Base-by-base conservation (phyloP, 257 asterid genomes). In the Penstemon barbatus region DNA sequence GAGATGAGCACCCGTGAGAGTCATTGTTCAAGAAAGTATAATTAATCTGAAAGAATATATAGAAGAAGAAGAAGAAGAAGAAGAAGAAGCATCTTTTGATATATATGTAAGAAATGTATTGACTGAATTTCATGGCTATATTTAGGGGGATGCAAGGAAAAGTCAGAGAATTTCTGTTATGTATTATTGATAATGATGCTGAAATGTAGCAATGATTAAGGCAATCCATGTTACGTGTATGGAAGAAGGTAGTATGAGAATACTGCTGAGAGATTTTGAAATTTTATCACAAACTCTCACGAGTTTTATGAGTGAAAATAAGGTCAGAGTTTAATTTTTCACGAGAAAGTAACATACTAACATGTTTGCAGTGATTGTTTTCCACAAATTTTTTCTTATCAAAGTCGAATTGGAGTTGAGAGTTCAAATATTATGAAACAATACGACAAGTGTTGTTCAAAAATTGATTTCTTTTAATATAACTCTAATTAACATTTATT, bases 1-100 rank as follows among this genome's bases (percentile, higher is more conserved):
- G 57, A 66, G 61, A 9, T 46, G 57, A 60, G 60, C 64, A 36
- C 73, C 61, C 25, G 60, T 76, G 4, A 60, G 39, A 65, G 65
- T 58, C 80, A 76, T 71, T 70, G 38, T 55, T 13, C 56, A 39
- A 45, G 41, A 8, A 40, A 54, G 8, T 18, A n/a, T 8, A 68
- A 56, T 18, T 33, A 54, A 54, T 49, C n/a, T 49, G 54, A 49
- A 49, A 5, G 18, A 49, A 46, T 46, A 12, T 3, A 15, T 15
- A 18, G 8, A 18, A 2, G 18, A 54, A 15, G 18, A 25, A 54
- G 38, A 7, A 5, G 8, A 54, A 4, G 10, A 49, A 49, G 54
- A 49, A 49, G 18, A 49, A 15, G 54, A 15, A 9, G n/a, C n/a
- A 49, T 49, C 4, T 49, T 25, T 9, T 10, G 54, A 4, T 15